These are phyloP conservation scores for Phaeomoniella chlamydospora DNA, from an alignment of 2,329 filamentous ascomycete genomes.

Conservation along the genomic window DNA sequence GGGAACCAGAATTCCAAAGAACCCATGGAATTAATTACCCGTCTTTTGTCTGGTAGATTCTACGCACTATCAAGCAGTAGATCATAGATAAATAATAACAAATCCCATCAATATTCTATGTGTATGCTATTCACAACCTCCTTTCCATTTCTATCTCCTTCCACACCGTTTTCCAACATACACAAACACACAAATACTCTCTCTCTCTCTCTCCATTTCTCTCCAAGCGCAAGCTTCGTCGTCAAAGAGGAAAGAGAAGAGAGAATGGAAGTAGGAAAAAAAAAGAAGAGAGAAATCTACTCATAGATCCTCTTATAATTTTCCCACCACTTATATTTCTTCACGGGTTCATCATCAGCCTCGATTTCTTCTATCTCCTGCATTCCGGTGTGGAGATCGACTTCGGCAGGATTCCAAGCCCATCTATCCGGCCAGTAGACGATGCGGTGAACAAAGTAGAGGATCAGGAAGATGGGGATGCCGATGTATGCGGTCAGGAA, in stretches of 20 bases:
- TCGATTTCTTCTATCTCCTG: slow-evolving; percentile 37
- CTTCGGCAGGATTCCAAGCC: slow-evolving; percentile 31
- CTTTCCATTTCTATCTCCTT: too few species aligned
- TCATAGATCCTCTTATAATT: slow-evolving; percentile 17
- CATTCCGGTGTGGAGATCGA: slow-evolving; percentile 39
- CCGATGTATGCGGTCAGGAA: slow-evolving; percentile 58
- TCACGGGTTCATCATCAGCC: slow-evolving; percentile 10
- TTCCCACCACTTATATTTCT: slow-evolving; percentile 18
- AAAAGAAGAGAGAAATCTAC: slow-evolving; percentile 6
- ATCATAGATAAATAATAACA: too few species aligned
- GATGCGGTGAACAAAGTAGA: slow-evolving; percentile 40
- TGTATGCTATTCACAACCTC: too few species aligned
- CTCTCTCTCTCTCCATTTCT: background rate
- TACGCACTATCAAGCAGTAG: too few species aligned
- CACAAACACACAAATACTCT: background rate
- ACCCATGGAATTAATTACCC: too few species aligned
- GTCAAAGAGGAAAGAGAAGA: background rate
- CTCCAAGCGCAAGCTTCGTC: too few species aligned
- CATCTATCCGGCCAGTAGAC: slow-evolving; percentile 33
- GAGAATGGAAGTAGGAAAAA: background rate
- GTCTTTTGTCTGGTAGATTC: too few species aligned
- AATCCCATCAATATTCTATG: too few species aligned
- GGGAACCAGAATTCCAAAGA: too few species aligned
- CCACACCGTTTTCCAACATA: too few species aligned
- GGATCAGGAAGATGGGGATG: slow-evolving; percentile 42